Conservation (phyloP, 805 yeast genomes). For the Zygosaccharomyces pseudorouxii region DNA sequence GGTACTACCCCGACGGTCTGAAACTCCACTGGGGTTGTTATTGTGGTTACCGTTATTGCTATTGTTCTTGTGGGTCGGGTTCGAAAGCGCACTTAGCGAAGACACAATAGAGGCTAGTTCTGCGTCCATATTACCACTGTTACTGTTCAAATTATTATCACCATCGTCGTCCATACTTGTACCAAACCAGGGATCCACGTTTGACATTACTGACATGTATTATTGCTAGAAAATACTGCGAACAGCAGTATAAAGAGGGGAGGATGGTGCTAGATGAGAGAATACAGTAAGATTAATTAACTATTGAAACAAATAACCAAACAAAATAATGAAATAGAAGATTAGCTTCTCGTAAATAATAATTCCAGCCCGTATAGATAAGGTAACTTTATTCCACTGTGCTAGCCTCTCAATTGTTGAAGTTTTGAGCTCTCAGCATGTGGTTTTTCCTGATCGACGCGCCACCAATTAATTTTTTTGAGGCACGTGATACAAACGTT, state of each 20-base stretch:
- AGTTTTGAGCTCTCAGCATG: too few species aligned
- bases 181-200: conserved; percentile 5
- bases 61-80: conserved; percentile 16
- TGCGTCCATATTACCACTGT: conserved; percentile 24
- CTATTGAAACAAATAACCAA: too few species aligned
- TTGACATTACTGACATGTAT: conserved; percentile 5
- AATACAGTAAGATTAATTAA: too few species aligned
- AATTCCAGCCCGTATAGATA: too few species aligned
- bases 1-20: conserved; percentile 13
- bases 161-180: conserved; percentile 1
- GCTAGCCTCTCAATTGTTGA: too few species aligned
- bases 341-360: too few species aligned
- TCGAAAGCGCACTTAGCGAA: conserved; percentile 35
- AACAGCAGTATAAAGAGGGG: background rate
- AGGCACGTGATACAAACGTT: background rate
- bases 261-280: background rate
- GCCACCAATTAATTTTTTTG: too few species aligned
- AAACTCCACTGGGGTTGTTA: background rate
- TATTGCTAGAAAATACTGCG: background rate
- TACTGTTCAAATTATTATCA: background rate
- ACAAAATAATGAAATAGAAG: too few species aligned
- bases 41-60: background rate
- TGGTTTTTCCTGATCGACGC: too few species aligned
- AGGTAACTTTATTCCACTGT: too few species aligned
- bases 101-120: conserved; percentile 36